A percentile compares a stretch with the other conserved stretches of the same genome.
phyloP scores from a whole-genome alignment of 352 stramenopile genomes.

The Poterioochromonas sp. region DNA sequence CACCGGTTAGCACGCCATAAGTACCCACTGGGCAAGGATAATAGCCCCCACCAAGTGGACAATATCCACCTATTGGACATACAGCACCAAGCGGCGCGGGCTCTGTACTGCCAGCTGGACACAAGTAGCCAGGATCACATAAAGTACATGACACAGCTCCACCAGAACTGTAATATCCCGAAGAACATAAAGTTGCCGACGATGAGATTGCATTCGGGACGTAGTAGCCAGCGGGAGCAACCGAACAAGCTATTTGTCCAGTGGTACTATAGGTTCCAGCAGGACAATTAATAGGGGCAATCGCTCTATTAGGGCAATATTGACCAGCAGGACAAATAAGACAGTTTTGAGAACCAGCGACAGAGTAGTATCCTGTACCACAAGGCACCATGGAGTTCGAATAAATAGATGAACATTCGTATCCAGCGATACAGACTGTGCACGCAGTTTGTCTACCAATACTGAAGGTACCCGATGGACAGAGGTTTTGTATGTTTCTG shows the following conservation, averaged over 20 bases:
- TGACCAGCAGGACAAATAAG: conserved; percentile 65
- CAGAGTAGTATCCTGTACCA: conserved; percentile 50
- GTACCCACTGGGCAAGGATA: not conserved
- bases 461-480: conserved; percentile 58
- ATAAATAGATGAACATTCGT: conserved; percentile 50
- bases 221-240: conserved; percentile 45
- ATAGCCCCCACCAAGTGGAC: conserved; percentile 53
- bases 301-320: conserved; percentile 52
- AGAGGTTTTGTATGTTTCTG: conserved; percentile 34
- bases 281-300: not conserved
- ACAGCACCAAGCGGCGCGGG: conserved; percentile 68
- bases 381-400: not conserved
- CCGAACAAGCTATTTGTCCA: conserved; percentile 40
- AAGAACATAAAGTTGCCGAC: conserved; percentile 49
- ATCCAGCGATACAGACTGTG: conserved; percentile 63
- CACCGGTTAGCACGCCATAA: conserved; percentile 41
- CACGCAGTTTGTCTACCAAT: conserved; percentile 52
- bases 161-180: conserved; percentile 56
- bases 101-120: conserved; percentile 59
- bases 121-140: conserved; percentile 63
- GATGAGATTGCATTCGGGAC: conserved; percentile 16
- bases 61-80: conserved; percentile 75
- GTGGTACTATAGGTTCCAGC: conserved; percentile 33
- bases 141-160: conserved; percentile 52
- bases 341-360: conserved; percentile 52